Evolutionary conservation across 2,329 filamentous ascomycete genomes (phyloP).

Genomic region (Clonostachys sp.): DNA sequence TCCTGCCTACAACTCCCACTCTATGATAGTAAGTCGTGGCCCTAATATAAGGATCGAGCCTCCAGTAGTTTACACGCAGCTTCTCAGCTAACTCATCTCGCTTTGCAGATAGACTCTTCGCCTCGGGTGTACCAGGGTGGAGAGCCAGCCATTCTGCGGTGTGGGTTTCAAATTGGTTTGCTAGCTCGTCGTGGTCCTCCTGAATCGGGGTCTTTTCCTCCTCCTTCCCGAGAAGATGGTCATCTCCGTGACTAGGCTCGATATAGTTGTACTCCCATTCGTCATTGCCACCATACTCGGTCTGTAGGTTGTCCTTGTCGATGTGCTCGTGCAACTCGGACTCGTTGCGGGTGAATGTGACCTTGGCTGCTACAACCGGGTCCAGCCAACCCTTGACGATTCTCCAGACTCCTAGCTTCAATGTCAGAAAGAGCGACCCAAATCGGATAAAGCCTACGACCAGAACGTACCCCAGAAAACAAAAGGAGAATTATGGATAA

Average conservation of each 20-base stretch:
- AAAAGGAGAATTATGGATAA: constrained; percentile 74
- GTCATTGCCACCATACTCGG: constrained; percentile 65
- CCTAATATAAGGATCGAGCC: constrained; percentile 60
- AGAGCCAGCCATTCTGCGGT: constrained; percentile 54
- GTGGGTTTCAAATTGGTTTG: constrained; percentile 50
- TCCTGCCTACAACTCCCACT: background rate
- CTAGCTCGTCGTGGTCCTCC: constrained; percentile 39
- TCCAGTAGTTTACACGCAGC: constrained; percentile 63
- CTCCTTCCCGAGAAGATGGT: constrained; percentile 39
- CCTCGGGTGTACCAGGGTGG: constrained; percentile 17
- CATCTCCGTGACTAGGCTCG: constrained; percentile 56
- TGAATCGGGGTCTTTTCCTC: constrained; percentile 6
- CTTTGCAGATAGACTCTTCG: constrained; percentile 10
- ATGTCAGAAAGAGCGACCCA: no score
- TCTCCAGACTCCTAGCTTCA: constrained; percentile 35
- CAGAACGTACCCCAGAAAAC: constrained; percentile 47
- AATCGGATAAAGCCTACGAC: no score
- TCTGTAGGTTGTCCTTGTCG: constrained; percentile 46
- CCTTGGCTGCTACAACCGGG: constrained; percentile 68
- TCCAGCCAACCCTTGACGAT: constrained; percentile 75
- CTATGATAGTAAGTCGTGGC: constrained; percentile 5
- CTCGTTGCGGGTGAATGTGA: constrained; percentile 62
- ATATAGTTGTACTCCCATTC: constrained; percentile 61
- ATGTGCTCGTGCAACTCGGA: constrained; percentile 61
- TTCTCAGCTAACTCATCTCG: constrained; percentile 36